Percentiles rank a stretch among this genome's conserved stretches.
Conservation (phyloP, 2,329 filamentous ascomycete species). For the Knufia fluminis region DNA sequence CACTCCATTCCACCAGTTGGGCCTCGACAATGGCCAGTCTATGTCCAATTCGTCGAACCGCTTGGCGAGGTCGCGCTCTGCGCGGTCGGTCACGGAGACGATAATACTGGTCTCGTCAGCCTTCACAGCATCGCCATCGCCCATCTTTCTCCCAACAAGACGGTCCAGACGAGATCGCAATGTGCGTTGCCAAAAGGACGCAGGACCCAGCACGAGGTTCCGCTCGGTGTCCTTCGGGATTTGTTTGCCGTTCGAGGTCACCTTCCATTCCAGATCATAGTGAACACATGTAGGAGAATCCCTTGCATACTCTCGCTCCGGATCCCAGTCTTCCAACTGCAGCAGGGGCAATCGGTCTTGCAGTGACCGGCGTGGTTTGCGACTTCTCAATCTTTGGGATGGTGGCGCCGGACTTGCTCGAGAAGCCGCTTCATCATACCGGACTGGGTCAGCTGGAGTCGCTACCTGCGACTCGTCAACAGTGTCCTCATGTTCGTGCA, state of each 20-base stretch:
- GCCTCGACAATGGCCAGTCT: conserved; percentile 26
- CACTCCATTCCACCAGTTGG: conserved; percentile 23
- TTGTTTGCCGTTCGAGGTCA: not conserved
- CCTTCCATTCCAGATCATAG: not conserved
- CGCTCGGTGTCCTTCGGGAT: not conserved
- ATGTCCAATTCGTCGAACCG: conserved; percentile 25
- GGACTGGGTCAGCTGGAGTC: no score
- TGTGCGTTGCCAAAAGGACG: not conserved
- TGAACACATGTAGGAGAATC: not conserved
- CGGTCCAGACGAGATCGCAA: not conserved
- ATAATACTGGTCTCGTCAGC: conserved; percentile 13
- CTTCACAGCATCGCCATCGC: not conserved
- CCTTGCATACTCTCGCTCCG: no score
- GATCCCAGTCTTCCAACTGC: no score
- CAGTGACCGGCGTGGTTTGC: no score
- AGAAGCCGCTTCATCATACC: no score
- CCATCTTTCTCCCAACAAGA: not conserved
- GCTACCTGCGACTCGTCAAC: no score
- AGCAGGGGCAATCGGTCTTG: no score
- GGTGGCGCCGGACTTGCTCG: no score
- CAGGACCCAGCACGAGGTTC: not conserved
- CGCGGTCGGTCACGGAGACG: conserved; percentile 24
- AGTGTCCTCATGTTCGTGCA: no score
- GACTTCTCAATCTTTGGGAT: no score
- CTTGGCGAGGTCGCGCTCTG: conserved; percentile 26